Base-by-base conservation (phyloP, 2,329 filamentous ascomycete genomes). In the Myriangium duriaei region DNA sequence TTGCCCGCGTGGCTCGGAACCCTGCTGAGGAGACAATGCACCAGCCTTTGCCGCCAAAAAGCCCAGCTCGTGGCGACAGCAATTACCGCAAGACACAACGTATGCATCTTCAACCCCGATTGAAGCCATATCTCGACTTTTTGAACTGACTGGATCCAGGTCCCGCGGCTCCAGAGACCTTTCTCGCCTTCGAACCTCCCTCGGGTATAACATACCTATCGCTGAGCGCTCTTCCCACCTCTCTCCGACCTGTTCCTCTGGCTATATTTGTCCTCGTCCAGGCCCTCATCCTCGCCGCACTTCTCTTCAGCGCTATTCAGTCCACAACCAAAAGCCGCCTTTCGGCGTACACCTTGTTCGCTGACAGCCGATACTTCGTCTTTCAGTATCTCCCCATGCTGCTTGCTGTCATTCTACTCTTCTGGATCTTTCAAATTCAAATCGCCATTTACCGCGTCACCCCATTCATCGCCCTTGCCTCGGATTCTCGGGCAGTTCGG, bases 351-450 rank as follows among this genome's bases (percentile, higher is more conserved):
- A 62, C 64, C 21, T 69, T 69, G 18, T 79, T 85, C 41, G 80
- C 81, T 43, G 79, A 79, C 34, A 69, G 69, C 6, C 70, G 77
- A 46, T 94, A 92, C 59, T 94, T 95, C 55, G 59, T 92, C 32
- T 91, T 93, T 56, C 74, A 85, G 44, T 83, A 93, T 46, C 62
- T 95, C 1, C 87, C 88, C 2, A 84, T 86, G 40, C 63, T 93
- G 0, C 53, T 92, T 11, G 83, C 78, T 0, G 75, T 76, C 13
- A 47, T 79, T 10, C 61, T 93, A 24, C 67, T 91, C 32, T 56
- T 95, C 5, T 93, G 83, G 67, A 70, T 83, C 1, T 79, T 93
- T 50, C 73, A 77, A 47, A 65, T 94, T 28, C 72, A 85, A 48
- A 68, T 71, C 1, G 75, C 86, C 3, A 71, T 86, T n/a, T 75